Evolutionary conservation across 768 basidiomycete genomes (phyloP), one percentile per base, ranked within the genome.

Genomic region (Phlegmacium glaucopus): DNA sequence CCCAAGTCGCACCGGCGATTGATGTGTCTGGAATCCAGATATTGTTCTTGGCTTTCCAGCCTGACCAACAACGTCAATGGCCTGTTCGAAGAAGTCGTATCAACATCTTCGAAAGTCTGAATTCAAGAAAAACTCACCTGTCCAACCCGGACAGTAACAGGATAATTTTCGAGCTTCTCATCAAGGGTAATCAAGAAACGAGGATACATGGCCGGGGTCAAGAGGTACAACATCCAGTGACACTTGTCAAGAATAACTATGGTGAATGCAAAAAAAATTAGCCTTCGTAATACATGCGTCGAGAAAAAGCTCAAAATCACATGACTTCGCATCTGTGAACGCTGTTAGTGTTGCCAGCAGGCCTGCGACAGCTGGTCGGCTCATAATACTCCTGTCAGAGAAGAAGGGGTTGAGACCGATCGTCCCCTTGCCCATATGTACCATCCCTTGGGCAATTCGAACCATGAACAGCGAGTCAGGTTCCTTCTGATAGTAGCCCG

Each of bases 361-460:
- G 41, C 95, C 96, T 29, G 94, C 93, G 11, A 96, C 78, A 5
- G 93, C 93, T 1, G 90, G 82, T 43, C 86, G 80, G 59, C 82
- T 89, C 87, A 98, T 87, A 60, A 95, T 85, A 45, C 78, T 82
- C 32, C 95, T 82, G 66, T 98, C 95, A 28, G 79, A 80, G 79
- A 90, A 97, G 85, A 96, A 97, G 4, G 96, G 95, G 65, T 95
- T 97, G 57, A 99, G 73, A 9, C 90, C 90, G 62, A 99, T 90
- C 11, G 94, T 97, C 29, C 96, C 96, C 70, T 99, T 99, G 65
- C 96, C 96, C 94, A 98, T 94, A 66, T 97, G 93, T n/a, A 97
- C 88, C 57, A 98, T 69, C 15, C 96, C 96, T 68, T 97, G 89
- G 2, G 95, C 91, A 49, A 99, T 83, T 45, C 96, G 85, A 15